Base-by-base conservation (phyloP, 2,329 filamentous ascomycete species). In the Blastomyces parvus region DNA sequence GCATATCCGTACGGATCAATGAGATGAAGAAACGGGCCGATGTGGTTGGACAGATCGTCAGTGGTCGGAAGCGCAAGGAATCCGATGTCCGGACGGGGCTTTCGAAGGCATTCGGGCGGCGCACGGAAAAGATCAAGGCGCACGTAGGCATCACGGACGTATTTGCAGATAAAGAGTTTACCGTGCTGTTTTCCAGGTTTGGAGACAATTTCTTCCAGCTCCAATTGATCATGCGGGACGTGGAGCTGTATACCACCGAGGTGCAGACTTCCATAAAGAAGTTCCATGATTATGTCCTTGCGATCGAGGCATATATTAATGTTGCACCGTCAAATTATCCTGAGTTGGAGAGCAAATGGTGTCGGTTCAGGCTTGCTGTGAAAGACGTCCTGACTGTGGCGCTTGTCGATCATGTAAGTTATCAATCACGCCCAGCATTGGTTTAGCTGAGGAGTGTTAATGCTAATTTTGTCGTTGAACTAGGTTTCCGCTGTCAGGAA, bases 11-110 rank as follows among this genome's bases (percentile, higher is more conserved):
- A 48, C 82, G 85, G 55, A 97, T 97, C 74, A 96, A 99, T 77
- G 91, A 95, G 73, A 87, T 91, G 62, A 97, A 97, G 79, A 95
- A 93, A 78, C 92, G 95, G 61, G 91, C 93, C 64, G 91, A 97
- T 74, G 84, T 96, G 57, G 90, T 97, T 30, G 91, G 91, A 3
- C 89, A 95, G 75, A 92, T 95, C 63, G 90, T 97, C 38, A 83
- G 74, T 52, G 82, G 88, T 63, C 83, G 90, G 63, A 93, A 93
- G 74, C 86, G 89, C 67, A 95, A 95, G 72, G 90, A 96, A 68
- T 93, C 90, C 0, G 91, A 96, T 74, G 88, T 94, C 66, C 87
- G 89, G 64, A 84, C 86, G n/a, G 89, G 89, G 30, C 81, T 97
- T 60, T 89, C 90, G 25, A 92, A 95, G 71, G 91, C 91, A 1